These are phyloP conservation scores for Noccaea caerulescens DNA, from an alignment of 345 rosid species.

Conservation along the genomic window DNA sequence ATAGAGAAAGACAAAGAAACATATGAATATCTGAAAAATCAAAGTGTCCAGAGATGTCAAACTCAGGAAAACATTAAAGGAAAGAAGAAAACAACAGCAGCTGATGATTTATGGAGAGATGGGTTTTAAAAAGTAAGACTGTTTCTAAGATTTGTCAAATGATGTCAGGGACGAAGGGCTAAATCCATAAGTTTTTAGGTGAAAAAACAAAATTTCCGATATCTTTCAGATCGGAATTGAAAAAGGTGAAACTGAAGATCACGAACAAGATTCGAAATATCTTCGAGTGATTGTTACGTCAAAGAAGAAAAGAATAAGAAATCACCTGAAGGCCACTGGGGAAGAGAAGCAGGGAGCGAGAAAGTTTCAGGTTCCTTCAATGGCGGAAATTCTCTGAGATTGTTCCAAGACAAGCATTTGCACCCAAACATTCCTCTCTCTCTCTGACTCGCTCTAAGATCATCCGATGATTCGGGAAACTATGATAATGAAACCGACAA, in stretches of 20 bases:
- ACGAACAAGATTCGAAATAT: not conserved
- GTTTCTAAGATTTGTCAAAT: slow-evolving; percentile 9
- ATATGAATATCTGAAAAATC: not conserved
- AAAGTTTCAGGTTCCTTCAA: slow-evolving; percentile 50
- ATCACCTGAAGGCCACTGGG: slow-evolving; percentile 79
- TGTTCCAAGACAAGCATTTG: slow-evolving; percentile 59
- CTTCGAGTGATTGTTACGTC: no score
- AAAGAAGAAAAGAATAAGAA: not conserved
- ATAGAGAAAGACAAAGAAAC: no score
- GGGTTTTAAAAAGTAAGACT: not conserved
- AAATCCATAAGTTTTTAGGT: not conserved
- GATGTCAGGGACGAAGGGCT: not conserved
- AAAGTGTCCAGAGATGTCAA: not conserved
- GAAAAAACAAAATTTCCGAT: not conserved
- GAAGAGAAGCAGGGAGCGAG: slow-evolving; percentile 70
- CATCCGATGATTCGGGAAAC: slow-evolving; percentile 40
- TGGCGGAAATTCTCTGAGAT: slow-evolving; percentile 35
- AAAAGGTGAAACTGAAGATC: slow-evolving; percentile 34
- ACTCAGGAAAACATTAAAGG: no score
- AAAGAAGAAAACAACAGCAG: no score
- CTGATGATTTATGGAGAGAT: no score
- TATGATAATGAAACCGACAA: slow-evolving; percentile 15
- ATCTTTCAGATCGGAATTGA: slow-evolving; percentile 1
- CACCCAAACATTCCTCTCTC: slow-evolving; percentile 48
- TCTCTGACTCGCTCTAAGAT: not conserved